A percentile compares a stretch with the other conserved stretches of the same genome.
phyloP scores from a whole-genome alignment of 2,329 filamentous ascomycete species.

The Curvularia spicifera region DNA sequence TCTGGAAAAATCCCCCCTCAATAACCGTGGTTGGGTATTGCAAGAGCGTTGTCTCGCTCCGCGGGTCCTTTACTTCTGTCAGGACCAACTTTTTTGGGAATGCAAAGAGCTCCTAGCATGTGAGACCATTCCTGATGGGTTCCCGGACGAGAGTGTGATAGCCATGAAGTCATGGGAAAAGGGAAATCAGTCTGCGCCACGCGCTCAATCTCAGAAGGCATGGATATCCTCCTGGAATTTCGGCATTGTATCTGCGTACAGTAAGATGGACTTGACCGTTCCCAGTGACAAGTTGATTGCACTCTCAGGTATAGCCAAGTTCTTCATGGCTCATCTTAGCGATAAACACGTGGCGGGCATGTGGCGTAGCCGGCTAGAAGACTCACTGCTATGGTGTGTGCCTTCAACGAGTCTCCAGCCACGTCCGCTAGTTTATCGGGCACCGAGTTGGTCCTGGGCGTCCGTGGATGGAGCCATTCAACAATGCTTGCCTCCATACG shows the following conservation, averaged over 20 bases:
- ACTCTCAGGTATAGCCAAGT: constrained; percentile 20
- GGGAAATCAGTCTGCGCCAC: too few relatives aligned
- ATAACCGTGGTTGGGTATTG: constrained; percentile 19
- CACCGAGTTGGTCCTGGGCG: constrained; percentile 24
- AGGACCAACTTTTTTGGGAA: constrained; percentile 28
- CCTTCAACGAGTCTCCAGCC: neutral
- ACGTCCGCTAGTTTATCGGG: constrained; percentile 11
- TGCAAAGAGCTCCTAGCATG: constrained; percentile 14
- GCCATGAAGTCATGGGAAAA: neutral
- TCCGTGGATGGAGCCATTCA: constrained; percentile 11
- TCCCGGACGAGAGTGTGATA: neutral
- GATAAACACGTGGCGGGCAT: constrained; percentile 21
- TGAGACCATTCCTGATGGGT: constrained; percentile 12
- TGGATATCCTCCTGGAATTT: neutral
- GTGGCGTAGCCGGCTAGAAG: constrained; percentile 15
- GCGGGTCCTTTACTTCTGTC: constrained; percentile 24
- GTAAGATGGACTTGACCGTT: constrained; percentile 1
- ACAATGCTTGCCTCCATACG: neutral
- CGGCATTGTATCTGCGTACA: neutral
- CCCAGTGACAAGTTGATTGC: constrained; percentile 19
- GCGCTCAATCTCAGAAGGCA: neutral
- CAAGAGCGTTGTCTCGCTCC: constrained; percentile 27
- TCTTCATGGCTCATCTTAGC: neutral
- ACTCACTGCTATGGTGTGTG: neutral
- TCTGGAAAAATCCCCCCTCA: neutral